Conservation (phyloP, 2,329 filamentous ascomycete genomes). For the Ceratocystis alfenasii region DNA sequence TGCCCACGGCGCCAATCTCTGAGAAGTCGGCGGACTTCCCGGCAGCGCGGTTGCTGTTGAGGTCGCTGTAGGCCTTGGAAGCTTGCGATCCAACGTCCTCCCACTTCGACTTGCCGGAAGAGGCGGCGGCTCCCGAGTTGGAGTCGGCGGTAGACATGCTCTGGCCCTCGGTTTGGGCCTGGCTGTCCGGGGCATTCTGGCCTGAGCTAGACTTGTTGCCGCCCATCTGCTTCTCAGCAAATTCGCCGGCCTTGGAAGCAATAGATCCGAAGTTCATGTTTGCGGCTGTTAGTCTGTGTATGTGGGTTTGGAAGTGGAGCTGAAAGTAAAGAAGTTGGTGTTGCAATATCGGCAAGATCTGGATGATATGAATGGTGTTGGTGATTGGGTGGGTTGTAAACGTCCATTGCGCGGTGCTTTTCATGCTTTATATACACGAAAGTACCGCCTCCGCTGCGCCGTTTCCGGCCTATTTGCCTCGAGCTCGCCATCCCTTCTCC, state of each 20-base stretch:
- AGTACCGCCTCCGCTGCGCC: not conserved
- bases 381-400: not conserved
- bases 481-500: not conserved
- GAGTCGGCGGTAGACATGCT: not conserved
- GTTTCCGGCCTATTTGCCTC: not conserved
- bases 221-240: slow-evolving; percentile 22
- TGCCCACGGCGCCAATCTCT: slow-evolving; percentile 23
- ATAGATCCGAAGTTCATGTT: slow-evolving; percentile 27
- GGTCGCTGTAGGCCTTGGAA: slow-evolving; percentile 21
- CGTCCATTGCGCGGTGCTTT: not conserved
- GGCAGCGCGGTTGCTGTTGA: slow-evolving; percentile 20
- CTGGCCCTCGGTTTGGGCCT: not conserved
- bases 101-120: slow-evolving; percentile 16
- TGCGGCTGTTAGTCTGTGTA: not conserved
- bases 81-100: slow-evolving; percentile 21
- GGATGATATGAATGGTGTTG: not conserved
- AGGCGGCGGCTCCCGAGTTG: not conserved
- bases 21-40: slow-evolving; percentile 22
- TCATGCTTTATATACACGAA: not conserved
- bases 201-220: slow-evolving; percentile 10
- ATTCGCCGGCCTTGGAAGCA: slow-evolving; percentile 24
- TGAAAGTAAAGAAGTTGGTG: not conserved
- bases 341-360: not conserved
- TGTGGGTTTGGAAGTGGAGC: not conserved
- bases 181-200: slow-evolving; percentile 13